A percentile compares a stretch with the other conserved stretches of the same genome.
Conservation (phyloP, 257 asterid genomes). For the Nicotiana obtusifolia region DNA sequence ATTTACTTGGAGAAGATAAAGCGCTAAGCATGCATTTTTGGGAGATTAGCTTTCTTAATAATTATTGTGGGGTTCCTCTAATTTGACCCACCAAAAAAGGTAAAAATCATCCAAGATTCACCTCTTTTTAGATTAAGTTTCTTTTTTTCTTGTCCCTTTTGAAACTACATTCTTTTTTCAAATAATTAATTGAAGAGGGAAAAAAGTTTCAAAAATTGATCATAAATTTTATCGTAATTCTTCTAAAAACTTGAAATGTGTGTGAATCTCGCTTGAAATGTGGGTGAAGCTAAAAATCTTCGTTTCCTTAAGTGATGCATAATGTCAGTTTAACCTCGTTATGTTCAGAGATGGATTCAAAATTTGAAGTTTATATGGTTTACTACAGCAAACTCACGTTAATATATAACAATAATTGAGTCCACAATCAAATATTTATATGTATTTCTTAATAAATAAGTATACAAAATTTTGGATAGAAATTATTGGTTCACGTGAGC, state of each 20-base stretch:
- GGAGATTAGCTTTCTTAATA: constrained; percentile 11
- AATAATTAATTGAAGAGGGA: not conserved
- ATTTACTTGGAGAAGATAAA: not conserved
- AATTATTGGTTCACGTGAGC: no score
- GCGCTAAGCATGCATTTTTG: constrained; percentile 1
- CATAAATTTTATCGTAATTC: not conserved
- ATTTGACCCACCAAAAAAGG: not conserved
- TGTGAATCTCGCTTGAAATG: no score
- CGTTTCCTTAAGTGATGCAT: no score
- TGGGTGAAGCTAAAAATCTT: no score
- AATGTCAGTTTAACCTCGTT: no score
- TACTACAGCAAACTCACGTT: no score
- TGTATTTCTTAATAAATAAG: no score
- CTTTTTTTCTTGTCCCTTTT: not conserved
- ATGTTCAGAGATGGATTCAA: no score
- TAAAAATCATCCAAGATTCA: not conserved
- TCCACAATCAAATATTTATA: no score
- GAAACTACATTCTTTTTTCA: not conserved
- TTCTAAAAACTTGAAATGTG: not conserved
- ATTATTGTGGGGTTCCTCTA: not conserved
- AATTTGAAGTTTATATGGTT: no score
- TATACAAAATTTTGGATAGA: no score
- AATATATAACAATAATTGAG: no score
- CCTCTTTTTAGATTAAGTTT: not conserved
- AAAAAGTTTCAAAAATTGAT: not conserved